phyloP scores from a whole-genome alignment of 1,139 yeast species.

The Candida sp. region DNA sequence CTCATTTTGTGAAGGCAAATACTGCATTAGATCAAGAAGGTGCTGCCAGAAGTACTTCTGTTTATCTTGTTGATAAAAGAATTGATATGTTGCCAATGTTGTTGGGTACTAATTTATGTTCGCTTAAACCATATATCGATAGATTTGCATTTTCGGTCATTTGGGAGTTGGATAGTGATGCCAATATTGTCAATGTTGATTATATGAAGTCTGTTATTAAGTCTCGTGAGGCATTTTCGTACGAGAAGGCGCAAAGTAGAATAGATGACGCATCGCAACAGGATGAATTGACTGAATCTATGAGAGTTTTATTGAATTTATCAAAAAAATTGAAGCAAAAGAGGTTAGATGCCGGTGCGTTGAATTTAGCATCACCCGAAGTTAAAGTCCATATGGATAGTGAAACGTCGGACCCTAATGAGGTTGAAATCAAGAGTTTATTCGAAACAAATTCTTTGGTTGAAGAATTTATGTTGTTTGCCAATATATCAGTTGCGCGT shows the following conservation, averaged over 20 bases:
- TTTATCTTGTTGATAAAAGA: constrained; percentile 96
- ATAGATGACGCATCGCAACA: constrained; percentile 77
- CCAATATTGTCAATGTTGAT: constrained; percentile 77
- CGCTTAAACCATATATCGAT: constrained; percentile 92
- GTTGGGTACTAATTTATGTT: constrained; percentile 94
- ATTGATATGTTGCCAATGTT: constrained; percentile 98
- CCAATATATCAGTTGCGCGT: constrained; percentile 93
- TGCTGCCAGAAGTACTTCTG: constrained; percentile 96
- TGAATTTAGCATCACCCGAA: constrained; percentile 96
- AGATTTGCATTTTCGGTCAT: constrained; percentile 94
- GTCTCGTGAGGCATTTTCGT: constrained; percentile 93
- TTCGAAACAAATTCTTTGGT: constrained; percentile 93
- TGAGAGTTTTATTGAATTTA: constrained; percentile 74
- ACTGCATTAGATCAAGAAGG: constrained; percentile 96
- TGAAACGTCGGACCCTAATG: constrained; percentile 96
- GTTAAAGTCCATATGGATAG: constrained; percentile 97
- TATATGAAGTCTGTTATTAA: constrained; percentile 87
- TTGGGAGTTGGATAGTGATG: constrained; percentile 91
- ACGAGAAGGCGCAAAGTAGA: constrained; percentile 88
- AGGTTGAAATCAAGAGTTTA: constrained; percentile 86
- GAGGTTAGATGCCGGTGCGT: constrained; percentile 92
- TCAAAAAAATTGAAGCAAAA: constrained; percentile 84
- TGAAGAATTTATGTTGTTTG: constrained; percentile 98
- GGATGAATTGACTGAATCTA: constrained; percentile 86
- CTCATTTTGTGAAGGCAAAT: constrained; percentile 92